Percentiles rank a stretch among this genome's conserved stretches.
Evolutionary conservation across 768 basidiomycete genomes (phyloP).

Genomic region (Phylloporus sp.): DNA sequence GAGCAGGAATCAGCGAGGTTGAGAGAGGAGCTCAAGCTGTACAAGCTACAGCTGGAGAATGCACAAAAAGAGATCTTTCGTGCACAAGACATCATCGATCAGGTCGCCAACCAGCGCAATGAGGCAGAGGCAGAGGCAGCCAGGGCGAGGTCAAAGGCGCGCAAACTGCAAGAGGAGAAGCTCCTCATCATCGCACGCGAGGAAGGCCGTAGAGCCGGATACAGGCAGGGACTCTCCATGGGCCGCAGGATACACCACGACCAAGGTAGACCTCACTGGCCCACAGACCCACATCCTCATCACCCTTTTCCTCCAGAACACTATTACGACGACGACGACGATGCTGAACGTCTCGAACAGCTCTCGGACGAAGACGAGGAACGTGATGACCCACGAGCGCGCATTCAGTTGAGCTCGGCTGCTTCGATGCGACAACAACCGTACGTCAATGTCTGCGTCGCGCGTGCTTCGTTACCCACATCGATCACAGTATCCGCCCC

Average conservation of each 20-base stretch:
- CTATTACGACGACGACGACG: conserved; percentile 11
- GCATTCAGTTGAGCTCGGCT: conserved; percentile 11
- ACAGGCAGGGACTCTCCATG: conserved; percentile 37
- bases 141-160: conserved; percentile 41
- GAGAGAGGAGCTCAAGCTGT: conserved; percentile 42
- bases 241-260: conserved; percentile 30
- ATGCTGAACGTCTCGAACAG: conserved; percentile 10
- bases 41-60: conserved; percentile 43
- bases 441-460: conserved; percentile 19
- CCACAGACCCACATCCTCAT: conserved; percentile 10
- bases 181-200: conserved; percentile 39
- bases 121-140: conserved; percentile 46
- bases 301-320: conserved; percentile 10
- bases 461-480: conserved; percentile 9
- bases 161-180: conserved; percentile 41
- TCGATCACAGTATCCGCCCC: conserved; percentile 20
- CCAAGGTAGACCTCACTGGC: conserved; percentile 22
- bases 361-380: conserved; percentile 23
- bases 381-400: conserved; percentile 16
- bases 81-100: conserved; percentile 41
- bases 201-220: conserved; percentile 41
- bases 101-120: conserved; percentile 39
- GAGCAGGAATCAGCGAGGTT: conserved; percentile 37
- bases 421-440: conserved; percentile 14
- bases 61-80: conserved; percentile 43